phyloP scores from a whole-genome alignment of 805 yeast genomes.

The Saccharomyces eubayanus region DNA sequence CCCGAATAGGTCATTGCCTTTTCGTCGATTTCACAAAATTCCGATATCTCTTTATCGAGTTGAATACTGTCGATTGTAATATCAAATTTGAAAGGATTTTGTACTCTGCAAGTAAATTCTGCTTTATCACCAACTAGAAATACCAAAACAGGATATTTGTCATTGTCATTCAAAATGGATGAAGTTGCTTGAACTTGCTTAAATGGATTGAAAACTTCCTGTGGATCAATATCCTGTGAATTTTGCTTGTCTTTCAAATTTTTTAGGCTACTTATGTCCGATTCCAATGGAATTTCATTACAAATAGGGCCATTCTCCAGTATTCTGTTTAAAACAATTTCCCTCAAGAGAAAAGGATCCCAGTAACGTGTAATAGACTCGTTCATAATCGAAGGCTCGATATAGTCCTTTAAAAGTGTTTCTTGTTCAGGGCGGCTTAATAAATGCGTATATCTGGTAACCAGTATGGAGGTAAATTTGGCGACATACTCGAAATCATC shows the following conservation, averaged over 20 bases:
- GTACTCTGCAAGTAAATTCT: constrained; percentile 49
- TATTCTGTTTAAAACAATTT: constrained; percentile 32
- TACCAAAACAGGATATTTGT: background rate
- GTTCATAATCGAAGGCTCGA: constrained; percentile 22
- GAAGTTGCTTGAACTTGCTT: constrained; percentile 13
- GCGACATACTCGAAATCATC: constrained; percentile 39
- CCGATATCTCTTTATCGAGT: constrained; percentile 29
- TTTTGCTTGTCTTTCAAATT: constrained; percentile 7
- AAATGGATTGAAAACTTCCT: constrained; percentile 52
- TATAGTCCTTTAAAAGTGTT: constrained; percentile 26
- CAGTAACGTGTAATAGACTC: constrained; percentile 43
- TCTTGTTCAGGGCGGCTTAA: constrained; percentile 53
- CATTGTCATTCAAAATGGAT: background rate
- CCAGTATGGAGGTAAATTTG: constrained; percentile 43
- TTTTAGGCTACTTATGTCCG: constrained; percentile 11
- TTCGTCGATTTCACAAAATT: constrained; percentile 17
- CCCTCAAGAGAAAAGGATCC: constrained; percentile 63
- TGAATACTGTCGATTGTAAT: constrained; percentile 47
- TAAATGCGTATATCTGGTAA: constrained; percentile 48
- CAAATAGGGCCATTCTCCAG: constrained; percentile 14
- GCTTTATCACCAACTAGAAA: constrained; percentile 54
- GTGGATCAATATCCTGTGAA: constrained; percentile 26
- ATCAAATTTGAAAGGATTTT: constrained; percentile 76
- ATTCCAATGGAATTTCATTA: constrained; percentile 11
- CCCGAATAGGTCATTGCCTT: constrained; percentile 9